Base-by-base conservation (phyloP, 495 filamentous ascomycete genomes). In the Monascus purpureus region DNA sequence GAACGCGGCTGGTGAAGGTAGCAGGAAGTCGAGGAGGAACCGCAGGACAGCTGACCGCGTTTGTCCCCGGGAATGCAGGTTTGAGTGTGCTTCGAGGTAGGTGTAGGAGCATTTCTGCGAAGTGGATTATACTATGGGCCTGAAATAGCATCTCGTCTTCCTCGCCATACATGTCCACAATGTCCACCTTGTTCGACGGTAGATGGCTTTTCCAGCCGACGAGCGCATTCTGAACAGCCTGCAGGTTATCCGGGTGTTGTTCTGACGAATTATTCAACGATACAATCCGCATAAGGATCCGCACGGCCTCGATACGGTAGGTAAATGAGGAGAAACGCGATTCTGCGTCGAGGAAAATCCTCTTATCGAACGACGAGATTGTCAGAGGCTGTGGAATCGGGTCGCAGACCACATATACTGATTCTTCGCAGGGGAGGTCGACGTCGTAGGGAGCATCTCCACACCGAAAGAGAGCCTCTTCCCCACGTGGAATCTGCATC, bases 81-180 rank as follows among this genome's bases (percentile, higher is more conserved):
- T 17, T 36, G 9, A 42, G 34, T 15, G 39, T 37, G 19, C 36
- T 33, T 13, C 39, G 39, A 8, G 39, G 39, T 12, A 38, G 20
- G 22, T 42, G 39, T 23, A 42, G 25, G 15, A 38, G 24, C 26
- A 42, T 38, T 15, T 20, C 24, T 3, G 39, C 39, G 23, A 28
- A 33, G 29, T 28, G 28, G 12, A 42, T 38, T 5, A 29, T 39
- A 4, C 13, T 23, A 27, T 42, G 39, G 8, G 39, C 36, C 17
- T 38, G 36, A 17, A 42, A 42, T 15, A 42, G 24, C 26, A 42
- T 42, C 18, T 42, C 39, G 29, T 42, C 39, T 8, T 39, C 24
- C 3, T 18, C 29, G 22, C 37, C 37, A 16, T 28, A 29, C 17
- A 22, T 20, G 32, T 40, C 37, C 8, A 40, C 19, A n/a, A 40